Base-by-base conservation (phyloP, 345 rosid species). In the Passiflora organensis region DNA sequence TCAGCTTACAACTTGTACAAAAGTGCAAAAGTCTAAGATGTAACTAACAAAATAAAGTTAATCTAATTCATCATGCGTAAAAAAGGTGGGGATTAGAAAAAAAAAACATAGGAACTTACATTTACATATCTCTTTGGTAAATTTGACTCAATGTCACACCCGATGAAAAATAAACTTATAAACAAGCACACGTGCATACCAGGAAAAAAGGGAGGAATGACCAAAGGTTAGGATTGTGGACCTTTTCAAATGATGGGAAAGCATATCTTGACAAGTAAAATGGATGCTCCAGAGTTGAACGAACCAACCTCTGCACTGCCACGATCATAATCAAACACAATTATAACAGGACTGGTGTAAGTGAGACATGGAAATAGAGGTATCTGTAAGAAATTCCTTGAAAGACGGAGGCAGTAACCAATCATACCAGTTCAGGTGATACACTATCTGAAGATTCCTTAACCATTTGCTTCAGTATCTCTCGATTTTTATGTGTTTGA, bases 251-350 rank as follows among this genome's bases (percentile, higher is more conserved):
- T 2, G 87, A 78, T 0, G 91, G 94, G 69, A 91, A 82, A 4
- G 82, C 23, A 72, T 78, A 91, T 52, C 67, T 65, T 6, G 53
- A 19, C 5, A 77, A 66, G 63, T 76, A 86, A 14, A 21, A 53
- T 0, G 75, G 82, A 65, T 88, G 87, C 12, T 78, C 75, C 48
- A 86, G 47, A 39, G 99, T 91, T 72, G 69, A 64, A 48, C 84
- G 76, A 38, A 86, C 90, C 59, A 91, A 67, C 78, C 76, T 84
- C 96, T 84, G 87, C 82, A 77, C 60, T 66, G 74, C 77, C 88
- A 80, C 75, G 59, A 73, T 52, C 20, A 56, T 49, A 54, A 70
- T 70, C 44, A 76, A 17, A 34, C 67, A 68, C 36, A 21, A 44
- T 67, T 52, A 65, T 43, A 48, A 41, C 10, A 34, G n/a, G 48